Evolutionary conservation across 139 green algal species (phyloP).

Genomic region (Dunaliella primolecta): DNA sequence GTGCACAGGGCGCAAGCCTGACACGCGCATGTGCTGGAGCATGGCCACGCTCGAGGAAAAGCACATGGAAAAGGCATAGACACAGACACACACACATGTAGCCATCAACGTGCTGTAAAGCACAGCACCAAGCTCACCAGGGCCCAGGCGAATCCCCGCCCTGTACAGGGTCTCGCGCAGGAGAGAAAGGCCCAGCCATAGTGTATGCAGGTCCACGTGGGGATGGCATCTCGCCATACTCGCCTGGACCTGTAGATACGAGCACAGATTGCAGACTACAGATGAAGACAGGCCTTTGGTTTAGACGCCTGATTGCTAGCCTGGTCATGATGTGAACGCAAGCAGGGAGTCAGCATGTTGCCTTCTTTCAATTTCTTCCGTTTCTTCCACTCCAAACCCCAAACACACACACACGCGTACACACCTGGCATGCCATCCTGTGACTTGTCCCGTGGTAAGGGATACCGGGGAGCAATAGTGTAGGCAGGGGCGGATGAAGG

Average conservation of each 20-base stretch:
- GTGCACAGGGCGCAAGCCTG: no score
- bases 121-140: no score
- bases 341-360: no score
- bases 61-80: no score
- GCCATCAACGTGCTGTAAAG: slow-evolving; percentile 8
- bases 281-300: no score
- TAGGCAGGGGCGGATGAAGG: slow-evolving; percentile 19
- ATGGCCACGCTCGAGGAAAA: no score
- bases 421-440: slow-evolving; percentile 4
- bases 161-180: neutral
- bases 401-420: no score
- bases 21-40: no score
- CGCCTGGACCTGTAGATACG: slow-evolving; percentile 23
- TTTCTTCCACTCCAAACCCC: no score
- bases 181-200: slow-evolving; percentile 11
- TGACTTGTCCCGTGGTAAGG: neutral
- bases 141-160: slow-evolving; percentile 14
- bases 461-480: slow-evolving; percentile 14
- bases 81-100: neutral
- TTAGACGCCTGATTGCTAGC: no score
- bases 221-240: neutral
- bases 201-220: slow-evolving; percentile 25
- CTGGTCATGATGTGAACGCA: no score
- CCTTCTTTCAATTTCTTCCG: no score
- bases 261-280: neutral